A percentile compares a stretch with the other conserved stretches of the same genome.
Evolutionary conservation across 805 yeast genomes (phyloP).

Genomic region (Blastobotrys mokoenaii): DNA sequence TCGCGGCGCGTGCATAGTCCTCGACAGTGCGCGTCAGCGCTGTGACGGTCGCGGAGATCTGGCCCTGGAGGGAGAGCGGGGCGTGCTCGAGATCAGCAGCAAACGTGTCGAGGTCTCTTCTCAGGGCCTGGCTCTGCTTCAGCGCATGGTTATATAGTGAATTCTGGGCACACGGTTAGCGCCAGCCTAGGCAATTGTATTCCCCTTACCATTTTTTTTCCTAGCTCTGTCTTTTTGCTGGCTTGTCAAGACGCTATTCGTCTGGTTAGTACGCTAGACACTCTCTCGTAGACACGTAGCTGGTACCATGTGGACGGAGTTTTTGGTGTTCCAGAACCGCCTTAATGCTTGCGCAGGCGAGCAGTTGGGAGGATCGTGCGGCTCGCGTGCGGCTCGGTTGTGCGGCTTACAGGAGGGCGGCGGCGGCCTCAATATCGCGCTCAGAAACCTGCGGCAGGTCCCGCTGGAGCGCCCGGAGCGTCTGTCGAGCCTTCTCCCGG

Average conservation of each 20-base stretch:
- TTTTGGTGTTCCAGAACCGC: too few species aligned
- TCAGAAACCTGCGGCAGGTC: too few species aligned
- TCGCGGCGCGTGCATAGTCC: conserved; percentile 51
- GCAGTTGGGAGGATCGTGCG: too few species aligned
- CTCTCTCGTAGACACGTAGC: too few species aligned
- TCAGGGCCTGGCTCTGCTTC: conserved; percentile 69
- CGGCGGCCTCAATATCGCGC: too few species aligned
- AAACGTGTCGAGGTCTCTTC: conserved; percentile 58
- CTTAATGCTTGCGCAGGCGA: too few species aligned
- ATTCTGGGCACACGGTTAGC: conserved; percentile 39
- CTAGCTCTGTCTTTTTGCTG: not conserved
- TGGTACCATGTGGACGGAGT: too few species aligned
- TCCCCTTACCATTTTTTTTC: not conserved
- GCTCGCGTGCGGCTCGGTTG: too few species aligned
- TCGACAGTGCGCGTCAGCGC: conserved; percentile 68
- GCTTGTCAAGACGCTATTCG: not conserved
- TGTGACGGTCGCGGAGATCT: conserved; percentile 71
- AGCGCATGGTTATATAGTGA: conserved; percentile 84
- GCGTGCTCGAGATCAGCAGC: conserved; percentile 51
- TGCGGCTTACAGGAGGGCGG: too few species aligned
- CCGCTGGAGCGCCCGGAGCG: too few species aligned
- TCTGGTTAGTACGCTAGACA: too few species aligned
- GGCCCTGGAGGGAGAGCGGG: conserved; percentile 68
- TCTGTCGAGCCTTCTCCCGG: too few species aligned
- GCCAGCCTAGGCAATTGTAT: not conserved